Conservation (phyloP, 139 green algal species). For the Micractinium conductrix region DNA sequence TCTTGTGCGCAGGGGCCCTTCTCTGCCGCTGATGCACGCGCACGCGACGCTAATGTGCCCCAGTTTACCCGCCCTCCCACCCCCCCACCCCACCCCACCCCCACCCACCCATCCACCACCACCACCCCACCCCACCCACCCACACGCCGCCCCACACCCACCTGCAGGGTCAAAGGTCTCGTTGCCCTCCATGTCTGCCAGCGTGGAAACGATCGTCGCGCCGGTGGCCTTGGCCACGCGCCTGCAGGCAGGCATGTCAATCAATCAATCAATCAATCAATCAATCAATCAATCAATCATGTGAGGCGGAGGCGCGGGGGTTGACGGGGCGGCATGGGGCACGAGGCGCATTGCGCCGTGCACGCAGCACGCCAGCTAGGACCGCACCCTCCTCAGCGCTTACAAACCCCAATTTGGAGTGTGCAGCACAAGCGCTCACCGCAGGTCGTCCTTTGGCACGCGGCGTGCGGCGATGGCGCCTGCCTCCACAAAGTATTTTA, state of each 20-base stretch:
- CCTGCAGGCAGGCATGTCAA: conserved; percentile 41
- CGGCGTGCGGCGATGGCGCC: conserved; percentile 89
- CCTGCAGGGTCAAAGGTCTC: conserved; percentile 95
- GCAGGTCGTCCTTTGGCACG: conserved; percentile 96
- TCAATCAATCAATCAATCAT: no score
- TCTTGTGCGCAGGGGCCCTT: no score
- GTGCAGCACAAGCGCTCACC: conserved; percentile 44
- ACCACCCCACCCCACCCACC: no score
- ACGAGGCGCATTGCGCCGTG: neutral
- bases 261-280: no score
- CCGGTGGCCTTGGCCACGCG: conserved; percentile 94
- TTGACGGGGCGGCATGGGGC: no score
- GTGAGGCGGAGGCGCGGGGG: neutral
- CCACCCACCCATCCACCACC: no score
- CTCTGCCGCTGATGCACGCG: no score
- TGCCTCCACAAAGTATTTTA: conserved; percentile 99
- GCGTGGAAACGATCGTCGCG: conserved; percentile 82
- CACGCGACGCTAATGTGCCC: no score
- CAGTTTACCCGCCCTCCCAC: no score
- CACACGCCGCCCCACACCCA: no score
- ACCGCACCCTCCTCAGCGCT: neutral
- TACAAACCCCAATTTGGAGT: neutral
- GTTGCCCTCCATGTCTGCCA: conserved; percentile 98
- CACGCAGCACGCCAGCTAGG: no score
- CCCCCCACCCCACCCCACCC: no score